Conservation (phyloP, 768 basidiomycete genomes). For the Boletus reticulatus region DNA sequence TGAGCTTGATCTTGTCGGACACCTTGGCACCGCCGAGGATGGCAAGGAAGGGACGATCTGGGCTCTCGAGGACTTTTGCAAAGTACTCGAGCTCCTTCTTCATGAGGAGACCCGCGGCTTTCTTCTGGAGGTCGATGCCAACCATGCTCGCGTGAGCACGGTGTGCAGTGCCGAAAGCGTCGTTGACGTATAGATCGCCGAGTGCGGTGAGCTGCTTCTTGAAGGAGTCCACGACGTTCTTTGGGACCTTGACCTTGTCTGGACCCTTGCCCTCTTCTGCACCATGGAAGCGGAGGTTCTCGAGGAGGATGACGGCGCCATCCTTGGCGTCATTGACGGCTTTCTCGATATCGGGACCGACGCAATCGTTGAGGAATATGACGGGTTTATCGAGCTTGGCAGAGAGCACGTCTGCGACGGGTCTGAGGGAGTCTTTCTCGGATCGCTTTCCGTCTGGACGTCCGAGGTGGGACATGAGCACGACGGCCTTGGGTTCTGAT, state of each 20-base stretch:
- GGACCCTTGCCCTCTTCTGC: constrained; percentile 98
- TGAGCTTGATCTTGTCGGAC: constrained; percentile 97
- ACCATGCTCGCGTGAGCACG: constrained; percentile 99
- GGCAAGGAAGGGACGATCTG: constrained; percentile 94
- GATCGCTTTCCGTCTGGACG: constrained; percentile 92
- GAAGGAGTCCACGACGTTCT: constrained; percentile 77
- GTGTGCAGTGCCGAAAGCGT: constrained; percentile 98
- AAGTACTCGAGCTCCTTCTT: constrained; percentile 99
- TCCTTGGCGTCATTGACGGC: constrained; percentile 56
- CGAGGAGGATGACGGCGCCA: constrained; percentile 84
- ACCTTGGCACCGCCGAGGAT: constrained; percentile 99
- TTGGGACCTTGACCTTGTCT: constrained; percentile 94
- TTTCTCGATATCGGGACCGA: constrained; percentile 82
- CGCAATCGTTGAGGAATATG: constrained; percentile 79
- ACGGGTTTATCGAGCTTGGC: constrained; percentile 52
- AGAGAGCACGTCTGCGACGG: constrained; percentile 70
- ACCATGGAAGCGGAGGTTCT: constrained; percentile 98
- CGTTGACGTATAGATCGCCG: constrained; percentile 97
- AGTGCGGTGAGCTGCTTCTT: constrained; percentile 84
- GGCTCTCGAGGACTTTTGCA: constrained; percentile 93
- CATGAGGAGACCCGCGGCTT: constrained; percentile 94
- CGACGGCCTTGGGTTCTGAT: constrained; percentile 74
- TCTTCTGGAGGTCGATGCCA: constrained; percentile 86
- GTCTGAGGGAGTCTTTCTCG: constrained; percentile 87
- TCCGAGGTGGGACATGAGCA: constrained; percentile 97